Base-by-base conservation (phyloP, 2,329 filamentous ascomycete genomes). In the Beauveria varroae region DNA sequence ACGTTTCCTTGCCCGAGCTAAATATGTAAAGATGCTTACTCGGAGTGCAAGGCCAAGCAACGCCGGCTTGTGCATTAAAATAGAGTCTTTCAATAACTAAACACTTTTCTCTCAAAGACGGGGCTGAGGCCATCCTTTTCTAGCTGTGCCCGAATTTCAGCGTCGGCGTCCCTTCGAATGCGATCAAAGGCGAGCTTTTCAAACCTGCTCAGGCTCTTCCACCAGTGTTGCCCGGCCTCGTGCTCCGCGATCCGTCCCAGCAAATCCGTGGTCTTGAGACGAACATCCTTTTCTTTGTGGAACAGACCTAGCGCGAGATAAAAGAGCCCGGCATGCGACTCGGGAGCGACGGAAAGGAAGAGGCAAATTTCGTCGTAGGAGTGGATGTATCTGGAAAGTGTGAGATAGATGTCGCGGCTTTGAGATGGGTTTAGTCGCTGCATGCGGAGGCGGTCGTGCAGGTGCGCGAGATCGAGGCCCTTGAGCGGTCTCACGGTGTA, bases 181-280 rank as follows among this genome's bases (percentile, higher is more conserved):
- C 93, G 83, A 66, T 89, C 87, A 69, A 89, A 96, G 3, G 90
- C 93, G 65, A 96, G 76, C 75, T 93, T 96, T 67, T 93, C 88
- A 71, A 97, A 99, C 50, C 91, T 82, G 62, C 92, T 95, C 54
- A 99, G 78, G 34, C 86, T 85, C 65, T 83, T 86, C 91, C 93
- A 99, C 82, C 95, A 98, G 75, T 98, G 91, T 69, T 92, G 84
- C 1, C 95, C 95, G 10, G 92, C 95, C 70, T 96, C 89, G 74
- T 99, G 93, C 62, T 88, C 86, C 66, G 86, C 84, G 60, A 99
- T 86, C 24, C 92, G 83, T 66, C 93, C 91, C 24, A 99, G 74
- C 41, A 99, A 76, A 63, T 90, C 90, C 1, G 91, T 88, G 2
- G 91, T 90, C 60, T 86, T 86, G 67, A 88, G 76, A 41, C 95